Percentiles rank a stretch among this genome's conserved stretches.
Evolutionary conservation across 1,284 basidiomycete species (phyloP).

Genomic region (Ganoderma sinense): DNA sequence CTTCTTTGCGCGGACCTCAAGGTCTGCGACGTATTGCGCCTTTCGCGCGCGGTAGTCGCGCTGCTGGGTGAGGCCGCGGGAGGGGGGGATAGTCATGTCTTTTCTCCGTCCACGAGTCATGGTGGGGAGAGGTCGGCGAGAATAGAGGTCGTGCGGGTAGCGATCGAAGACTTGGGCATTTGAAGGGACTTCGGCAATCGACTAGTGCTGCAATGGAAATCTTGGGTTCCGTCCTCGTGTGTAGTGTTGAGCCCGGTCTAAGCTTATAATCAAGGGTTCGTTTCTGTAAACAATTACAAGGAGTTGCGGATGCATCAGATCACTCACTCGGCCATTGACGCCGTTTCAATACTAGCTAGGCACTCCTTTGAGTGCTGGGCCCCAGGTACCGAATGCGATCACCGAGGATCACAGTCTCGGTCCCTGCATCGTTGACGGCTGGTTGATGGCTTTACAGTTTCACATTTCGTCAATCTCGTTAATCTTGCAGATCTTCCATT

Average conservation of each 20-base stretch:
- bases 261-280: too few relatives aligned
- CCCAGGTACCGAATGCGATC: too few relatives aligned
- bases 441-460: too few relatives aligned
- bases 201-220: conserved; percentile 28
- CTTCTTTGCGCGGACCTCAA: conserved; percentile 59
- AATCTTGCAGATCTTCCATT: too few relatives aligned
- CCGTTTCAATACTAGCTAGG: too few relatives aligned
- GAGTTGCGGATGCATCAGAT: too few relatives aligned
- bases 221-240: conserved; percentile 17
- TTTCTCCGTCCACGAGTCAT: conserved; percentile 74
- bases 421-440: too few relatives aligned
- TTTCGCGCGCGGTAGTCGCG: conserved; percentile 70
- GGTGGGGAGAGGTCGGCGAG: conserved; percentile 5
- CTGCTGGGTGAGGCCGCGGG: conserved; percentile 57
- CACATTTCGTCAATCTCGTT: background rate
- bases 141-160: too few relatives aligned
- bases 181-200: conserved; percentile 23
- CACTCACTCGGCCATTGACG: too few relatives aligned
- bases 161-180: conserved; percentile 15
- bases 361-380: too few relatives aligned
- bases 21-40: conserved; percentile 60
- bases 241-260: conserved; percentile 18
- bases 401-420: too few relatives aligned
- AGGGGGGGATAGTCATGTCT: conserved; percentile 59
- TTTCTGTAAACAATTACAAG: too few relatives aligned